A percentile compares a stretch with the other conserved stretches of the same genome.
Evolutionary conservation across 352 stramenopile species (phyloP).

Genomic region (Phytophthora multivora): DNA sequence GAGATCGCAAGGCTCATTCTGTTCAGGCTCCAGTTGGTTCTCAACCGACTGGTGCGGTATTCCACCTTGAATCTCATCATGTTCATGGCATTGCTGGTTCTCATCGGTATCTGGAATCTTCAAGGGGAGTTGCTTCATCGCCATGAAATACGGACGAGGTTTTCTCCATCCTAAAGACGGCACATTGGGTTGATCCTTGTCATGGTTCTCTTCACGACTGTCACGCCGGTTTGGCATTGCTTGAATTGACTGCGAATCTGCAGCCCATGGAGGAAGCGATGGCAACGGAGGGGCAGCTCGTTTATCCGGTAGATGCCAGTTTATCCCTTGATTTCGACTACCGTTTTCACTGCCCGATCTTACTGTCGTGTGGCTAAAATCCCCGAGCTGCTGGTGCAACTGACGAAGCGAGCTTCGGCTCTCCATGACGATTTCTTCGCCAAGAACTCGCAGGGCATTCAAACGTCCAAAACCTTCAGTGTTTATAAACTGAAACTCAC

Average conservation of each 20-base stretch:
- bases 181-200: background rate
- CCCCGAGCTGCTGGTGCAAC: slow-evolving; percentile 49
- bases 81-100: slow-evolving; percentile 23
- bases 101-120: slow-evolving; percentile 10
- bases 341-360: slow-evolving; percentile 3
- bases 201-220: slow-evolving; percentile 27
- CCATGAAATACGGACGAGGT: slow-evolving; percentile 58
- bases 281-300: slow-evolving; percentile 42
- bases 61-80: slow-evolving; percentile 3
- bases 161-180: slow-evolving; percentile 39
- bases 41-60: background rate
- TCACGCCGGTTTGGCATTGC: background rate
- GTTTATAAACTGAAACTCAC: background rate
- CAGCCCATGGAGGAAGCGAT: slow-evolving; percentile 56
- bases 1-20: slow-evolving; percentile 7
- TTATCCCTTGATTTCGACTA: slow-evolving; percentile 9
- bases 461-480: background rate
- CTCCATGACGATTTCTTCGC: slow-evolving; percentile 34
- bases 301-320: slow-evolving; percentile 37
- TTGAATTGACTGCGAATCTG: background rate
- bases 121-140: slow-evolving; percentile 45
- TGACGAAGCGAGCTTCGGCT: slow-evolving; percentile 51
- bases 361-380: slow-evolving; percentile 14
- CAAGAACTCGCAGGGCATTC: background rate
- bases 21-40: slow-evolving; percentile 29